A percentile compares a stretch with the other conserved stretches of the same genome.
Conservation (phyloP, 2,329 filamentous ascomycete genomes). For the Ophiobolus disseminans region DNA sequence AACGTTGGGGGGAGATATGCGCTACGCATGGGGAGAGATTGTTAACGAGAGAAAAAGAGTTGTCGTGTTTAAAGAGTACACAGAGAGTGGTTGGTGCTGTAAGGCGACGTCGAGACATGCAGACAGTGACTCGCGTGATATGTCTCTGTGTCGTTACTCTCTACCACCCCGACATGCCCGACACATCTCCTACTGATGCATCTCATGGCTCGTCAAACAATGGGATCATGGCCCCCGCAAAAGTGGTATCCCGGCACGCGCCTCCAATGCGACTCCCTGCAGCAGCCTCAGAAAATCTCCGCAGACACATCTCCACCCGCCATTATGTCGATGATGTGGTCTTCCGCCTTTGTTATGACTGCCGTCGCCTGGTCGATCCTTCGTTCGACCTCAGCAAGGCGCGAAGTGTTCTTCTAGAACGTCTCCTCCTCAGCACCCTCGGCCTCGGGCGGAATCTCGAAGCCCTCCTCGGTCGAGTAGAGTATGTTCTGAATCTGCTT, state of each 20-base stretch:
- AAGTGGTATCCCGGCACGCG: constrained; percentile 43
- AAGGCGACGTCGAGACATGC: too few relatives aligned
- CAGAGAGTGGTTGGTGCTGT: too few relatives aligned
- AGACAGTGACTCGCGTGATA: too few relatives aligned
- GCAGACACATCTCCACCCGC: constrained; percentile 57
- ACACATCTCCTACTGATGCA: constrained; percentile 14
- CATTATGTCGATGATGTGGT: constrained; percentile 1
- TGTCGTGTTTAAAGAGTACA: too few relatives aligned
- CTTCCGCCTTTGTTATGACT: constrained; percentile 10
- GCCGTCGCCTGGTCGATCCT: constrained; percentile 10
- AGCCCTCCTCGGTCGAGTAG: constrained; percentile 87
- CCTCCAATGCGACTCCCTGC: constrained; percentile 41
- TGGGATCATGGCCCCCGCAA: constrained; percentile 18
- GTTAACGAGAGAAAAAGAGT: too few relatives aligned
- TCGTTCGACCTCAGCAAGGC: constrained; percentile 1
- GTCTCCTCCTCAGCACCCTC: constrained; percentile 78
- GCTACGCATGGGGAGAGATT: too few relatives aligned
- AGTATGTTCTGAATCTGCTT: constrained; percentile 97
- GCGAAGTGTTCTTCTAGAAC: constrained; percentile 27
- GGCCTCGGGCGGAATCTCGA: constrained; percentile 85
- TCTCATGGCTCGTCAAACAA: constrained; percentile 29
- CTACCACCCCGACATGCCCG: not conserved
- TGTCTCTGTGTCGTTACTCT: not conserved
- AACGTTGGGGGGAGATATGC: too few relatives aligned
- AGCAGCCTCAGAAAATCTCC: constrained; percentile 22